These are phyloP conservation scores for Trichophyton simii DNA, from an alignment of 2,329 filamentous ascomycete species.

Conservation along the genomic window DNA sequence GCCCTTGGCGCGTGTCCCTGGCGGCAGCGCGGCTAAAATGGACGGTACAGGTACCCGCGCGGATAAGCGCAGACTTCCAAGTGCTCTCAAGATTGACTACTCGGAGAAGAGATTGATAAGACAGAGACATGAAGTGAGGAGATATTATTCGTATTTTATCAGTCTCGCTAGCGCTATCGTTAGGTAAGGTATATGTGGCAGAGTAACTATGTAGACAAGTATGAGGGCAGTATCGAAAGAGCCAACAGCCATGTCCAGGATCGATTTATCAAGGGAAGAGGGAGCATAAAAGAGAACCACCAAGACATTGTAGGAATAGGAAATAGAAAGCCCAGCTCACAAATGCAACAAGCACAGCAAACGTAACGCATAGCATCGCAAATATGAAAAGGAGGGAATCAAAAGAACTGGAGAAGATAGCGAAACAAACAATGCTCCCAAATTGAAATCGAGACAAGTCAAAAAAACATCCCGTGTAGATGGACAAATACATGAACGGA, in stretches of 20 bases:
- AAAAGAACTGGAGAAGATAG: neutral
- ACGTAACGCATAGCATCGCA: neutral
- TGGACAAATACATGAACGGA: neutral
- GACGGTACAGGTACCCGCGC: neutral
- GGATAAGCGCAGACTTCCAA: neutral
- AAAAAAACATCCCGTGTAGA: neutral
- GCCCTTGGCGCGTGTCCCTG: neutral
- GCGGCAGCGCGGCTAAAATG: neutral
- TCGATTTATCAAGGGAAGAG: neutral
- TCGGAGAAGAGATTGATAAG: neutral
- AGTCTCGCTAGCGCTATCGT: neutral
- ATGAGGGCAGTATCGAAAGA: neutral
- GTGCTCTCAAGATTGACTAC: no score
- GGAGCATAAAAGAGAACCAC: neutral
- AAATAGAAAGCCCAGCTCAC: neutral
- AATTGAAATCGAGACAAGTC: neutral
- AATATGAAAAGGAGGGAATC: neutral
- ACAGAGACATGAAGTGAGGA: neutral
- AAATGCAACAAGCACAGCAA: constrained; percentile 1
- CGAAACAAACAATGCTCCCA: constrained; percentile 1
- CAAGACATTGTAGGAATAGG: neutral
- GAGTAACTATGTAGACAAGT: neutral
- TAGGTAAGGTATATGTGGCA: neutral
- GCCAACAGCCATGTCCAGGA: neutral
- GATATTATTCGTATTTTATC: neutral